Evolutionary conservation across 108 stramenopile species (phyloP).

Genomic region (Nannochloropsis oceanica): DNA sequence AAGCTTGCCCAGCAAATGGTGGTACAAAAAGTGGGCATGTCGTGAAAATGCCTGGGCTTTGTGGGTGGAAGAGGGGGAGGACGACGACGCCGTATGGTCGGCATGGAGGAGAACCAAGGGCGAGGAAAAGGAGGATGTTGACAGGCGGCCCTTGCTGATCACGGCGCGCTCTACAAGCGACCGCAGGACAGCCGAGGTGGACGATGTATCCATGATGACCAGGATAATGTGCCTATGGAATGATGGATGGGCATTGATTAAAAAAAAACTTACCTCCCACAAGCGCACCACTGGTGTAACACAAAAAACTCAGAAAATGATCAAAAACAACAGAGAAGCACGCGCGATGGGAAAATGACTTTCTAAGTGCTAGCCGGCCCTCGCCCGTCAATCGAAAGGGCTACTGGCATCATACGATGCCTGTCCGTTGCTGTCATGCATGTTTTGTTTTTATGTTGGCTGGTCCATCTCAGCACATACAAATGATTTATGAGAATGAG

Average conservation of each 20-base stretch:
- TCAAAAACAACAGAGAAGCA: too few species aligned
- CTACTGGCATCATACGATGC: too few species aligned
- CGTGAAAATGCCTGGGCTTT: neutral
- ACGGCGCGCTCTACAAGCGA: neutral
- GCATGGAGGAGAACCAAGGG: neutral
- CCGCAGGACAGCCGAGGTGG: neutral
- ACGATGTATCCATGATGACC: neutral
- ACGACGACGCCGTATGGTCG: neutral
- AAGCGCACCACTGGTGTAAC: too few species aligned
- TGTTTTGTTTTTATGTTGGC: too few species aligned
- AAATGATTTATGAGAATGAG: too few species aligned
- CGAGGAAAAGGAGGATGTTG: neutral
- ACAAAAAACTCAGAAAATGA: too few species aligned
- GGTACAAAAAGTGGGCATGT: neutral
- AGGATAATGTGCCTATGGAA: neutral
- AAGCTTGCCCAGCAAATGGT: neutral
- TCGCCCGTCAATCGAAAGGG: too few species aligned
- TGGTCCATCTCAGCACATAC: too few species aligned
- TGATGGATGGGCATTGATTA: neutral
- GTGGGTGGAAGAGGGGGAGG: neutral
- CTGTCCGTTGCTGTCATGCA: too few species aligned
- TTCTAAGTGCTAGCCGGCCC: too few species aligned
- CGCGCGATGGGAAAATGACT: too few species aligned
- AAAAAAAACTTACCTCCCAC: too few species aligned
- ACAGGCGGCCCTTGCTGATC: neutral